Evolutionary conservation across 306 rosid species (phyloP).

Genomic region (Lathyrus oleraceus): DNA sequence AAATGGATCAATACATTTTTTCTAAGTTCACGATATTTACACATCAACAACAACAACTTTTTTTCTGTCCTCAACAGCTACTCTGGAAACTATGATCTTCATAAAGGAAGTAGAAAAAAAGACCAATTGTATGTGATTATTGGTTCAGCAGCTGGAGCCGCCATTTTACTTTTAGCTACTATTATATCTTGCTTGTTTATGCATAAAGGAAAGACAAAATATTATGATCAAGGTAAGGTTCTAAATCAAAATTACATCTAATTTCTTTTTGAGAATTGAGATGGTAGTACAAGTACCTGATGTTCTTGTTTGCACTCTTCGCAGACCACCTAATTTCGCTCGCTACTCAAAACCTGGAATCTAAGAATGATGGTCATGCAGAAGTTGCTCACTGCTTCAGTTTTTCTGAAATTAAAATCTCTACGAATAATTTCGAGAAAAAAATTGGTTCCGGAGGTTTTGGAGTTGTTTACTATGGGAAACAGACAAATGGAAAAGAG

Average conservation of each 20-base stretch:
- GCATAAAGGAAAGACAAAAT: slow-evolving; percentile 53
- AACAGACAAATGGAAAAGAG: slow-evolving; percentile 73
- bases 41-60: slow-evolving; percentile 23
- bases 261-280: slow-evolving; percentile 29
- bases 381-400: slow-evolving; percentile 84
- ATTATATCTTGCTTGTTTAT: slow-evolving; percentile 58
- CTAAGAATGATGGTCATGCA: slow-evolving; percentile 56
- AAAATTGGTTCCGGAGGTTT: slow-evolving; percentile 95
- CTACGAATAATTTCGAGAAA: slow-evolving; percentile 76
- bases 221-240: slow-evolving; percentile 58
- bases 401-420: slow-evolving; percentile 64
- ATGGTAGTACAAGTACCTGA: slow-evolving; percentile 33
- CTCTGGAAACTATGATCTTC: slow-evolving; percentile 75
- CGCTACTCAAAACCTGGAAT: slow-evolving; percentile 49
- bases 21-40: slow-evolving; percentile 20
- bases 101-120: slow-evolving; percentile 46
- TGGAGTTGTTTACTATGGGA: slow-evolving; percentile 88
- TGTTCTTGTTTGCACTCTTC: slow-evolving; percentile 34
- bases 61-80: slow-evolving; percentile 55
- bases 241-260: slow-evolving; percentile 8
- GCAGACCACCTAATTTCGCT: slow-evolving; percentile 48
- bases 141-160: slow-evolving; percentile 80
- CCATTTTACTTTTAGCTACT: slow-evolving; percentile 66
- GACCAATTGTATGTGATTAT: slow-evolving; percentile 53
- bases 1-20: slow-evolving; percentile 2